Evolutionary conservation across 208 protist genomes (phyloP).

Genomic region (Borovskyia barvae): DNA sequence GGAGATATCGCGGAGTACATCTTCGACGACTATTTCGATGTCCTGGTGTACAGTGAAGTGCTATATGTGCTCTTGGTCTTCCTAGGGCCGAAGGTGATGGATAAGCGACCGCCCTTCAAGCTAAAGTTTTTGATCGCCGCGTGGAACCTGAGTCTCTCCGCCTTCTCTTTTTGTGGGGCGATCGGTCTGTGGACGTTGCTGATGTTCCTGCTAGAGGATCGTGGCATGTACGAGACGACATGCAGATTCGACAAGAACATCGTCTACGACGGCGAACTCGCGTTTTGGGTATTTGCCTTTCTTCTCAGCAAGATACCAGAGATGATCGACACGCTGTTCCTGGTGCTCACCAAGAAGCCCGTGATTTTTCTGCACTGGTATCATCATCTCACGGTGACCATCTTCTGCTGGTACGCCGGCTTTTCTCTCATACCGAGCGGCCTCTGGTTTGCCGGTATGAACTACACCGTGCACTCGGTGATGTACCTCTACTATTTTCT

Average conservation of each 20-base stretch:
- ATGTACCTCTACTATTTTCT: constrained; percentile 96
- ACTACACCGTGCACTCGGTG: constrained; percentile 92
- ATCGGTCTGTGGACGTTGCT: constrained; percentile 25
- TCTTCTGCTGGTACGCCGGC: constrained; percentile 91
- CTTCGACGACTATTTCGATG: constrained; percentile 51
- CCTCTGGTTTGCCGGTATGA: constrained; percentile 90
- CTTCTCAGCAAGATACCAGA: constrained; percentile 86
- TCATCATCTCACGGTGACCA: constrained; percentile 90
- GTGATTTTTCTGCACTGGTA: constrained; percentile 92
- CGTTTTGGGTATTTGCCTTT: constrained; percentile 66
- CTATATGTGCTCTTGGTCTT: constrained; percentile 65
- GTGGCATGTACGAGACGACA: constrained; percentile 51
- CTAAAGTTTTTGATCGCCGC: constrained; percentile 49
- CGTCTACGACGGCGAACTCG: constrained; percentile 43
- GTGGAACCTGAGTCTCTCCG: constrained; percentile 83
- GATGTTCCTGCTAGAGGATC: constrained; percentile 27
- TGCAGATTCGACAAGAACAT: constrained; percentile 36
- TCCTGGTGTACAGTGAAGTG: constrained; percentile 41
- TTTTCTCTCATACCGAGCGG: constrained; percentile 41
- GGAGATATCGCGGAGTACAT: constrained; percentile 31
- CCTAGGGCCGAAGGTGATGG: constrained; percentile 60
- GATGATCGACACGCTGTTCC: constrained; percentile 85
- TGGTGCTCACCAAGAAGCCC: constrained; percentile 83
- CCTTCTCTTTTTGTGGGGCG: constrained; percentile 62
- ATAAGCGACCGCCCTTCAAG: constrained; percentile 46